Percentiles rank a stretch among this genome's conserved stretches.
Conservation (phyloP, 768 basidiomycete species). For the Boletus edulis region DNA sequence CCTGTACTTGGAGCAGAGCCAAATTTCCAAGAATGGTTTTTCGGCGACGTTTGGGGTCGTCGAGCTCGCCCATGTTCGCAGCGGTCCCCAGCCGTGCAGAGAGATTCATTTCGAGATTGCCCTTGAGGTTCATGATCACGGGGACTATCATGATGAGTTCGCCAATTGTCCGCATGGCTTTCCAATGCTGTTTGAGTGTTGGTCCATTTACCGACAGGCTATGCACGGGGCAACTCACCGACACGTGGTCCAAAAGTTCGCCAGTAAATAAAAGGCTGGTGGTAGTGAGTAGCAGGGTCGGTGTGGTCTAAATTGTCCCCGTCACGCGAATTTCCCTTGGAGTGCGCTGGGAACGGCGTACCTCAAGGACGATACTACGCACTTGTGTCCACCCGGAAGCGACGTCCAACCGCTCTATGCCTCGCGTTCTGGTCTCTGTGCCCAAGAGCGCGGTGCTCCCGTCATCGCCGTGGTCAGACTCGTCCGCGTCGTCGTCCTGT, state of each 20-base stretch:
- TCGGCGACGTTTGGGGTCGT: constrained; percentile 60
- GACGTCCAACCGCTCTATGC: constrained; percentile 15
- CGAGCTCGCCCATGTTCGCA: constrained; percentile 90
- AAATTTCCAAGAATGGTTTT: constrained; percentile 79
- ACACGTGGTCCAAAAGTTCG: constrained; percentile 82
- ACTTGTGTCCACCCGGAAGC: constrained; percentile 51
- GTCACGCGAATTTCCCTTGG: constrained; percentile 1
- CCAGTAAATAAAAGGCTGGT: constrained; percentile 88
- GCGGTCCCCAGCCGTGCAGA: constrained; percentile 94
- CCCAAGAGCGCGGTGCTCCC: constrained; percentile 47
- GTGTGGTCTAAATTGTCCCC: constrained; percentile 60
- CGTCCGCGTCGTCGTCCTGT: not conserved
- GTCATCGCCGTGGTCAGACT: constrained; percentile 27
- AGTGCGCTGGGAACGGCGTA: constrained; percentile 31
- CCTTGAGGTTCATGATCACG: constrained; percentile 91
- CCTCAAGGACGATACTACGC: constrained; percentile 68
- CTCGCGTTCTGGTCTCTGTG: constrained; percentile 28
- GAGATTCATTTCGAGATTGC: constrained; percentile 99
- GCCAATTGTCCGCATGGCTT: constrained; percentile 84
- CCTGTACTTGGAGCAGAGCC: constrained; percentile 88
- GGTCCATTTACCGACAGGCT: constrained; percentile 1
- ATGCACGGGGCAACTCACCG: constrained; percentile 49
- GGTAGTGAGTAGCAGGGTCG: constrained; percentile 82
- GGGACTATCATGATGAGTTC: constrained; percentile 97
- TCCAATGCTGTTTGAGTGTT: constrained; percentile 63